Percentiles rank a stretch among this genome's conserved stretches.
Conservation (phyloP, 768 basidiomycete species). For the Coprinellus aureogranulatus region DNA sequence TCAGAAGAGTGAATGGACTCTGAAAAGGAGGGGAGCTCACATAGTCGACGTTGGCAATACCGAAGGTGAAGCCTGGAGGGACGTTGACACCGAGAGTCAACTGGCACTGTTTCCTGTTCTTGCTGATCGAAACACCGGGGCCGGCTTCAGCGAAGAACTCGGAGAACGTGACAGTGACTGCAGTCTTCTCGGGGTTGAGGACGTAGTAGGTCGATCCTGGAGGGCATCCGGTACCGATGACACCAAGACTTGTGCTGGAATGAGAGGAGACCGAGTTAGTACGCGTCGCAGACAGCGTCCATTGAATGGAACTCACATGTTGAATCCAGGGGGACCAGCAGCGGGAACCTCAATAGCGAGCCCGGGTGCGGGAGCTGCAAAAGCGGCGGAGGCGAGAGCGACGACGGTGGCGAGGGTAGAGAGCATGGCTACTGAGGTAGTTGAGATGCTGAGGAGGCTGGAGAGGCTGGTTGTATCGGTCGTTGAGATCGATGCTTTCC, state of each 20-base stretch:
- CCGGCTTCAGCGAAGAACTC: conserved; percentile 19
- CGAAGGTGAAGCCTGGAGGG: conserved; percentile 21
- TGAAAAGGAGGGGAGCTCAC: conserved; percentile 5
- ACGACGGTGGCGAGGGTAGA: background rate
- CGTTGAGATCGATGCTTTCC: background rate
- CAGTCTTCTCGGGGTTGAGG: conserved; percentile 16
- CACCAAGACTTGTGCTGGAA: conserved; percentile 16
- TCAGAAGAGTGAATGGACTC: background rate
- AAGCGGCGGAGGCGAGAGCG: conserved; percentile 1
- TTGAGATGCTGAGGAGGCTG: too few species aligned
- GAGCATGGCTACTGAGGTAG: background rate
- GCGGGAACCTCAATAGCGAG: background rate
- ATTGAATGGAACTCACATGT: conserved; percentile 5
- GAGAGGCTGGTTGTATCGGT: background rate
- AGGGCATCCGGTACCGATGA: conserved; percentile 20
- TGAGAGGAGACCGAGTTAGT: background rate
- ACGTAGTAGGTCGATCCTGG: conserved; percentile 16
- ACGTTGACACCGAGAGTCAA: conserved; percentile 21
- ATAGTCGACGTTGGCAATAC: conserved; percentile 19
- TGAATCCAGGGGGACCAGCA: conserved; percentile 10
- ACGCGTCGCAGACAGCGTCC: background rate
- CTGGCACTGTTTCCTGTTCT: conserved; percentile 23
- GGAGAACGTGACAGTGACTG: conserved; percentile 21
- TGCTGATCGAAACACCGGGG: conserved; percentile 15
- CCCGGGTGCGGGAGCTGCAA: background rate